Percentiles rank a stretch among this genome's conserved stretches.
Conservation (phyloP, 2,329 filamentous ascomycete genomes). For the Stagonosporopsis cucurbitacearum region DNA sequence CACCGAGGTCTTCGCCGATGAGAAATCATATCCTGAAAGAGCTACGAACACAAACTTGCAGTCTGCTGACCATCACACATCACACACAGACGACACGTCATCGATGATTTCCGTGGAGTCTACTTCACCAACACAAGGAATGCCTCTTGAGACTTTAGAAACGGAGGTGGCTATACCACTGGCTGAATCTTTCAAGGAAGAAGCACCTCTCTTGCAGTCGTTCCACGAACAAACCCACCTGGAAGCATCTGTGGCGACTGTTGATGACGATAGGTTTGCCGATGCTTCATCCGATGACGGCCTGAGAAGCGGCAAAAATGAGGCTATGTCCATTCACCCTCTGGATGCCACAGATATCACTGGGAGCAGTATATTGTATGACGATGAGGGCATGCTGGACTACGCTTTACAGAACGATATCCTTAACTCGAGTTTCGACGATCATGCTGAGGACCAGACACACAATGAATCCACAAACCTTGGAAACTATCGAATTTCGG, state of each 20-base stretch:
- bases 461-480: slow-evolving; percentile 2
- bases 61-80: neutral
- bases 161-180: neutral
- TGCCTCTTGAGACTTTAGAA: neutral
- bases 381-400: slow-evolving; percentile 44
- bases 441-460: slow-evolving; percentile 14
- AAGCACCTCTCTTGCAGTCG: neutral
- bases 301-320: slow-evolving; percentile 20
- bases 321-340: slow-evolving; percentile 15
- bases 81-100: neutral
- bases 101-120: slow-evolving; percentile 2
- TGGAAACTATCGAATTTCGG: slow-evolving; percentile 19
- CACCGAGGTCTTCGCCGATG: slow-evolving; percentile 47
- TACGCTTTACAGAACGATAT: slow-evolving; percentile 44
- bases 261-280: slow-evolving; percentile 51
- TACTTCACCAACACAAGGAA: slow-evolving; percentile 4
- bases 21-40: slow-evolving; percentile 26
- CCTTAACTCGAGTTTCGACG: slow-evolving; percentile 34
- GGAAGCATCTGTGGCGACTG: slow-evolving; percentile 39
- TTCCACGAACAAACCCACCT: neutral
- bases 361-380: slow-evolving; percentile 43
- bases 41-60: slow-evolving; percentile 9
- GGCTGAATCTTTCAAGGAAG: neutral
- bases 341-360: slow-evolving; percentile 24
- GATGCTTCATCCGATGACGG: slow-evolving; percentile 51